phyloP scores from a whole-genome alignment of 371 early-diverging fungal genomes.

The Dinochytrium kinnereticum region DNA sequence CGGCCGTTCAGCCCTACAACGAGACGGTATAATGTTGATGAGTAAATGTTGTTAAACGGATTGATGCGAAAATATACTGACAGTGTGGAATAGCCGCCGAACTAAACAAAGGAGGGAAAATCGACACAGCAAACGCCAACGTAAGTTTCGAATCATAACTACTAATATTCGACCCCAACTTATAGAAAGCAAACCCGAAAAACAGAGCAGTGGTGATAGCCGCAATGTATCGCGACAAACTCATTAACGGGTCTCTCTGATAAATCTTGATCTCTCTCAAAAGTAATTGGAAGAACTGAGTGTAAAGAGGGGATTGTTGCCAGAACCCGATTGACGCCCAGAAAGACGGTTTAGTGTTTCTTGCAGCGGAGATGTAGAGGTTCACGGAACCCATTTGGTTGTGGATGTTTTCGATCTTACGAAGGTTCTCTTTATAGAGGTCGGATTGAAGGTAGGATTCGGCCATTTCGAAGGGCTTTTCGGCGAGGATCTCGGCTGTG shows the following conservation, averaged over 20 bases:
- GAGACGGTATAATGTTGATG: background rate
- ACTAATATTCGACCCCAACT: background rate
- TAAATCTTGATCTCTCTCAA: conserved; percentile 2
- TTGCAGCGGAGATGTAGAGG: conserved; percentile 8
- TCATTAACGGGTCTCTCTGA: conserved; percentile 12
- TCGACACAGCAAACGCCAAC: conserved; percentile 3
- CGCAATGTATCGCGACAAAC: conserved; percentile 13
- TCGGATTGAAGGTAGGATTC: conserved; percentile 16
- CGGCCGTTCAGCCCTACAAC: background rate
- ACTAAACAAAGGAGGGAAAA: conserved; percentile 8
- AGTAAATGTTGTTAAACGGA: no score
- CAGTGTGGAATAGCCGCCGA: conserved; percentile 19
- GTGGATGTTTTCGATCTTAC: conserved; percentile 17
- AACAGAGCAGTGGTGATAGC: conserved; percentile 9
- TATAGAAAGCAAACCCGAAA: conserved; percentile 19
- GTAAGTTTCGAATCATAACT: conserved; percentile 1
- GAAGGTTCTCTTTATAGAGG: conserved; percentile 10
- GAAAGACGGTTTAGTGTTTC: background rate
- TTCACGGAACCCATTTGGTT: conserved; percentile 19
- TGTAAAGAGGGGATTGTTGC: conserved; percentile 14
- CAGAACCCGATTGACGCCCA: conserved; percentile 6
- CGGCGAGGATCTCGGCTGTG: conserved; percentile 18
- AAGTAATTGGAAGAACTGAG: background rate
- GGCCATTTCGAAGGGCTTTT: conserved; percentile 7
- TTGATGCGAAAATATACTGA: background rate